phyloP scores from a whole-genome alignment of 768 basidiomycete species.

The Hygrophorus russula region DNA sequence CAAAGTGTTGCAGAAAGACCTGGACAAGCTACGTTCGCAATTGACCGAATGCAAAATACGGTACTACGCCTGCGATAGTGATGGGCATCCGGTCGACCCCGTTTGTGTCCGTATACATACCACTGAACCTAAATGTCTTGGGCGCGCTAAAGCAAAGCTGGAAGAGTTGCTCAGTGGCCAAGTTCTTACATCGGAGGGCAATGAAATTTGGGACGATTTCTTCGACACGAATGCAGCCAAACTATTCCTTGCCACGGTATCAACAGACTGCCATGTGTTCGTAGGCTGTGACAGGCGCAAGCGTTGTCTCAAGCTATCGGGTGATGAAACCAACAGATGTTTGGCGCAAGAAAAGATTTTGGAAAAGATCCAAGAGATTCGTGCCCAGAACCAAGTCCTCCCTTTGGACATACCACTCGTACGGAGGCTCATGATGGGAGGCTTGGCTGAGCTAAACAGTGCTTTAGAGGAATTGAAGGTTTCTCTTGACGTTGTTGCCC shows the following conservation, averaged over 20 bases:
- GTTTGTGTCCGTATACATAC: constrained; percentile 29
- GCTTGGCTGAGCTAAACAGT: constrained; percentile 23
- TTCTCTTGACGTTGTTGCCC: constrained; percentile 27
- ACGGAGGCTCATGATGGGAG: constrained; percentile 17
- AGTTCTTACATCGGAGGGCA: constrained; percentile 20
- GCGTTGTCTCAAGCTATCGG: constrained; percentile 17
- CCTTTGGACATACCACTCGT: constrained; percentile 22
- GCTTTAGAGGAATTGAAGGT: constrained; percentile 29
- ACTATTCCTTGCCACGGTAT: constrained; percentile 25
- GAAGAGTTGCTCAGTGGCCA: constrained; percentile 28
- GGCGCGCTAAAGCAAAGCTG: constrained; percentile 24
- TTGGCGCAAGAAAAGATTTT: constrained; percentile 18
- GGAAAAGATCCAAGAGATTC: constrained; percentile 27
- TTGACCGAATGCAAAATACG: constrained; percentile 23
- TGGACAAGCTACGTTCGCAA: constrained; percentile 21
- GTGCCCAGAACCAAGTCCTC: constrained; percentile 21
- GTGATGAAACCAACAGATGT: constrained; percentile 24
- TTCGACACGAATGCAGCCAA: constrained; percentile 28
- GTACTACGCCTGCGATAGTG: constrained; percentile 13
- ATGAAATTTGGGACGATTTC: constrained; percentile 35
- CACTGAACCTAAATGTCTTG: constrained; percentile 21
- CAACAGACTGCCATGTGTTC: constrained; percentile 21
- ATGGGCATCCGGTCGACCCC: constrained; percentile 14
- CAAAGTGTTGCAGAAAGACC: constrained; percentile 21
- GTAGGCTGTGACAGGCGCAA: constrained; percentile 28